Evolutionary conservation across 306 rosid genomes (phyloP), one percentile per base, ranked within the genome.

Genomic region (Vigna radiata): DNA sequence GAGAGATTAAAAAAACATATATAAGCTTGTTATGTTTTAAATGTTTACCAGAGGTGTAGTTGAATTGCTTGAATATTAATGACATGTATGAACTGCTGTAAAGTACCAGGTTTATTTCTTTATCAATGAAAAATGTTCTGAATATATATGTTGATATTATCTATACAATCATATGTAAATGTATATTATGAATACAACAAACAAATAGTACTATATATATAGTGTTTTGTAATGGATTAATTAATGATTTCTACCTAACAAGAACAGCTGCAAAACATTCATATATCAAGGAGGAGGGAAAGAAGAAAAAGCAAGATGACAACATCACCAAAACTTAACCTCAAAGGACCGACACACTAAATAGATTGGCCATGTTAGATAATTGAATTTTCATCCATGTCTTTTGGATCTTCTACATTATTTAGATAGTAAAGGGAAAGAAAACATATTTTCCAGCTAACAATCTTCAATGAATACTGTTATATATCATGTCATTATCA

Each of bases 321-420:
- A 63, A 8, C 69, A 63, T 63, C 48, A 63, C 48, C 69, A 63
- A 64, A 64, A 39, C 49, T 64, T 37, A 64, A 64, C 27, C 70
- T 49, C 70, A 17, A 64, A 18, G 68, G 25, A 62, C 68, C 47
- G 47, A 33, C 21, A 33, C 21, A 62, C 25, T 16, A 33, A 62
- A 61, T n/a, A 36, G 27, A 14, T 18, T 2, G 48, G 49, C 49
- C 48, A 36, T 63, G 49, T 36, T 21, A 63, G 15, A 8, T 9
- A 17, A 63, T 63, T 63, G 69, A 36, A 37, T 64, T 23, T 29
- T 37, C 39, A 39, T 36, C 49, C 12, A 33, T 37, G 27, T 9
- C 69, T 37, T 63, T 63, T 63, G 47, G 11, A 36, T 37, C 49
- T n/a, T 63, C 49, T 62, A 62, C 16, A 31, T 61, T 31, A 33